A percentile compares a stretch with the other conserved stretches of the same genome.
Evolutionary conservation across 345 rosid species (phyloP).

Genomic region (Viola odorata): DNA sequence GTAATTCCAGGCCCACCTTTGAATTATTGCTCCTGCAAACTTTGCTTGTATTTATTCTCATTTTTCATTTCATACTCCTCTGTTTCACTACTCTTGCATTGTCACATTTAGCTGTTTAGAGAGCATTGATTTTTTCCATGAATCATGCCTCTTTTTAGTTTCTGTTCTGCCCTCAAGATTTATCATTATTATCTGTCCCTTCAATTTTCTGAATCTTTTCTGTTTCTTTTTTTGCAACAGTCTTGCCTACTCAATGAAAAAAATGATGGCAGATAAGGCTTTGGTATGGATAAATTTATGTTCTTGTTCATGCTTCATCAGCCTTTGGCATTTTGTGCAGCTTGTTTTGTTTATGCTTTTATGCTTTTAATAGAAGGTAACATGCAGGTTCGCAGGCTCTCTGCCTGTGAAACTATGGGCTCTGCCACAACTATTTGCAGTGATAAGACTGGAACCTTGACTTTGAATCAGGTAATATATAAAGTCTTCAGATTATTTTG

Average conservation of each 20-base stretch:
- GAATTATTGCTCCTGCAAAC: too few relatives aligned
- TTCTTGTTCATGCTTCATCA: slow-evolving; percentile 3
- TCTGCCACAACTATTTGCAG: slow-evolving; percentile 99
- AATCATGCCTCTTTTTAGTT: neutral
- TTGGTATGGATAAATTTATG: slow-evolving; percentile 47
- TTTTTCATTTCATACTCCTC: too few relatives aligned
- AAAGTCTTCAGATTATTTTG: neutral
- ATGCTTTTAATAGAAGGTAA: slow-evolving; percentile 12
- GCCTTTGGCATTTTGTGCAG: neutral
- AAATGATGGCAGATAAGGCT: slow-evolving; percentile 99
- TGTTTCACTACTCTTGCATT: too few relatives aligned
- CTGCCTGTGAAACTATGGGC: slow-evolving; percentile 99
- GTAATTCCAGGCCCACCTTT: neutral
- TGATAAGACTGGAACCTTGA: slow-evolving; percentile 98
- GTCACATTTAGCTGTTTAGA: too few relatives aligned
- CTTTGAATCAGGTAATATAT: slow-evolving; percentile 69
- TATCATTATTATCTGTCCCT: neutral
- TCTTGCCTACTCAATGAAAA: slow-evolving; percentile 96
- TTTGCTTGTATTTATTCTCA: too few relatives aligned
- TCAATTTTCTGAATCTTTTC: slow-evolving; percentile 1
- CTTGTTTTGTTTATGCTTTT: neutral
- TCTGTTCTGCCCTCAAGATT: neutral
- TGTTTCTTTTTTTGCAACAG: slow-evolving; percentile 26
- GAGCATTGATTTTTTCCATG: neutral
- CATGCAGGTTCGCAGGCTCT: slow-evolving; percentile 91